Evolutionary conservation across 345 rosid species (phyloP).

Genomic region (Brassica carinata): DNA sequence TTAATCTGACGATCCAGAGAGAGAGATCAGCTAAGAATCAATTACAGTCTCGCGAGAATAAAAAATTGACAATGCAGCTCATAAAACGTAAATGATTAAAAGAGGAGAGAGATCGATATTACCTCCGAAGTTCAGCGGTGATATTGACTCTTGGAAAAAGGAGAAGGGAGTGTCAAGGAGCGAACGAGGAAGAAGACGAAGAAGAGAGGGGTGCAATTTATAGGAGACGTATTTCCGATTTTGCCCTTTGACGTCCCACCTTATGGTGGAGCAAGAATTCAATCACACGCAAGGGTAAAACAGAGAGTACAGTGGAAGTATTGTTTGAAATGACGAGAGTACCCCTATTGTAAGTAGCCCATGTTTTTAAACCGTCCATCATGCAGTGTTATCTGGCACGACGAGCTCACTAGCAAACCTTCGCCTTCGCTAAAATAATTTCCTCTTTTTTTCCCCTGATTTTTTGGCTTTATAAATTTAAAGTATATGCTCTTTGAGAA

Average conservation of each 20-base stretch:
- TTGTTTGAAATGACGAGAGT: not conserved
- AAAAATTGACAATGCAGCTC: not conserved
- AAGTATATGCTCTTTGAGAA: too few relatives aligned
- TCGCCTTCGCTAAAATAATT: not conserved
- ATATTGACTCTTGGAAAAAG: not conserved
- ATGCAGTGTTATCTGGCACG: not conserved
- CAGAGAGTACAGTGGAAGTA: not conserved
- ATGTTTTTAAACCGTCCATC: not conserved
- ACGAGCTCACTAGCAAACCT: not conserved
- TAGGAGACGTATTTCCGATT: constrained; percentile 6
- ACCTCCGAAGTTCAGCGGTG: constrained; percentile 18
- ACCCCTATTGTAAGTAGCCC: not conserved
- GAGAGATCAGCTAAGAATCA: constrained; percentile 16
- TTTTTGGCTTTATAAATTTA: too few relatives aligned
- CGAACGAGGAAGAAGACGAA: not conserved
- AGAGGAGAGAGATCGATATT: constrained; percentile 8
- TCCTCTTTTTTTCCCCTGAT: too few relatives aligned
- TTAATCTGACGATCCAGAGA: constrained; percentile 3
- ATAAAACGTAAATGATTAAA: not conserved
- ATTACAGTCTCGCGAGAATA: not conserved
- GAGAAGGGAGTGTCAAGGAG: not conserved
- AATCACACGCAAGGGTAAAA: constrained; percentile 3
- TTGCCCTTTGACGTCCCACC: constrained; percentile 15
- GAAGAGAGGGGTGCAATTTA: constrained; percentile 15
- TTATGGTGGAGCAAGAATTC: not conserved